A percentile compares a stretch with the other conserved stretches of the same genome.
Evolutionary conservation across 345 rosid species (phyloP).

Genomic region (Turritis glabra): DNA sequence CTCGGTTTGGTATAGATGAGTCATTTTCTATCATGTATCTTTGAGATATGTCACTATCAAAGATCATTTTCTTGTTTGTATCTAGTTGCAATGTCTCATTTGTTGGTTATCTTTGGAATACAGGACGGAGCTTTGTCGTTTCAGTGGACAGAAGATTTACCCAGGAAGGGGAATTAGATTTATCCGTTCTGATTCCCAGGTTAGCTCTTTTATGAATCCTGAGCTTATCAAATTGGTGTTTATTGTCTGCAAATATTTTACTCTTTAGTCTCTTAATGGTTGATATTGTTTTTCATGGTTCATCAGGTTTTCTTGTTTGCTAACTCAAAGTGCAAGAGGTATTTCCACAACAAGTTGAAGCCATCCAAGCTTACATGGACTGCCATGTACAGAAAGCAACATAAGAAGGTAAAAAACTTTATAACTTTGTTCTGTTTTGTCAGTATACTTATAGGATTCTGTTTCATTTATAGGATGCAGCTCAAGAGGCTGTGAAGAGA

Average conservation of each 20-base stretch:
- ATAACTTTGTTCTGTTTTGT: too few relatives aligned
- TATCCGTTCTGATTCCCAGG: slow-evolving; percentile 46
- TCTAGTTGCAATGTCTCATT: background rate
- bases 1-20: background rate
- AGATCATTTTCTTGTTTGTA: background rate
- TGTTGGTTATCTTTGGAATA: background rate
- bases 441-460: background rate
- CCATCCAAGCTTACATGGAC: slow-evolving; percentile 92
- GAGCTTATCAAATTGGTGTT: background rate
- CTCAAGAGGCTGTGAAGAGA: slow-evolving; percentile 74
- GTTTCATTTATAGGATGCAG: slow-evolving; percentile 48
- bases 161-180: slow-evolving; percentile 45
- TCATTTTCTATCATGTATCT: slow-evolving; percentile 1
- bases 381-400: slow-evolving; percentile 80
- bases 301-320: slow-evolving; percentile 80
- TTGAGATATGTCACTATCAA: background rate
- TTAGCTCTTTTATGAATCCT: background rate
- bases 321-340: slow-evolving; percentile 91
- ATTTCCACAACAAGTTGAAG: slow-evolving; percentile 90
- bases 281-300: background rate
- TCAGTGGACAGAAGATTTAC: slow-evolving; percentile 46
- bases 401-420: slow-evolving; percentile 84
- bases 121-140: slow-evolving; percentile 46
- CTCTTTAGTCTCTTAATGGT: background rate
- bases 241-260: background rate